Evolutionary conservation across 1,139 yeast genomes (phyloP).

Genomic region (Schwanniomyces etchellsii): DNA sequence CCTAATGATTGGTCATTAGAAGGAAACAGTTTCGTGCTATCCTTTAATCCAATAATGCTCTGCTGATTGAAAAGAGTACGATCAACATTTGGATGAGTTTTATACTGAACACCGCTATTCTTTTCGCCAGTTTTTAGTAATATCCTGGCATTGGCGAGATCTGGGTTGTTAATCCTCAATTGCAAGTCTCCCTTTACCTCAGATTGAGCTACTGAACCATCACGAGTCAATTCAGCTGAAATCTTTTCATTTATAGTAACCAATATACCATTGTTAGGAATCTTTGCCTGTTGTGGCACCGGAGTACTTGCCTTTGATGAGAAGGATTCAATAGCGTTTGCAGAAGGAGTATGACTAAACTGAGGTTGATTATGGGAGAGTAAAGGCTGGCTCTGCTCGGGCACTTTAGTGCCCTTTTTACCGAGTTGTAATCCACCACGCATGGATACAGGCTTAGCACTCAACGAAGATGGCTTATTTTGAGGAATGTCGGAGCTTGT

Average conservation of each 20-base stretch:
- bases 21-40: constrained; percentile 77
- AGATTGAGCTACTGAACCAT: constrained; percentile 67
- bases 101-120: constrained; percentile 59
- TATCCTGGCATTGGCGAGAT: constrained; percentile 61
- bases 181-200: constrained; percentile 91
- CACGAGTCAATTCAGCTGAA: constrained; percentile 74
- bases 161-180: constrained; percentile 73
- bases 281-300: constrained; percentile 21
- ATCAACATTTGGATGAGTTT: constrained; percentile 96
- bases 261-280: constrained; percentile 70
- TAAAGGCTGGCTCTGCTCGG: constrained; percentile 40
- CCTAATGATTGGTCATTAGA: constrained; percentile 85
- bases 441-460: constrained; percentile 30
- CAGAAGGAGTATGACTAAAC: constrained; percentile 12
- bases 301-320: constrained; percentile 15
- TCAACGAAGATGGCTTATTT: constrained; percentile 7
- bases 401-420: constrained; percentile 36
- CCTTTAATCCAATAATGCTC: constrained; percentile 67
- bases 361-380: constrained; percentile 24
- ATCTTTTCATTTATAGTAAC: constrained; percentile 74
- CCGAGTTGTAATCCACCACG: constrained; percentile 84
- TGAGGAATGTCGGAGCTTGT: constrained; percentile 11
- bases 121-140: constrained; percentile 46
- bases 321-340: constrained; percentile 6
- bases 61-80: constrained; percentile 56